These are phyloP conservation scores for Rosa rugosa DNA, from an alignment of 306 rosid species.

Conservation along the genomic window DNA sequence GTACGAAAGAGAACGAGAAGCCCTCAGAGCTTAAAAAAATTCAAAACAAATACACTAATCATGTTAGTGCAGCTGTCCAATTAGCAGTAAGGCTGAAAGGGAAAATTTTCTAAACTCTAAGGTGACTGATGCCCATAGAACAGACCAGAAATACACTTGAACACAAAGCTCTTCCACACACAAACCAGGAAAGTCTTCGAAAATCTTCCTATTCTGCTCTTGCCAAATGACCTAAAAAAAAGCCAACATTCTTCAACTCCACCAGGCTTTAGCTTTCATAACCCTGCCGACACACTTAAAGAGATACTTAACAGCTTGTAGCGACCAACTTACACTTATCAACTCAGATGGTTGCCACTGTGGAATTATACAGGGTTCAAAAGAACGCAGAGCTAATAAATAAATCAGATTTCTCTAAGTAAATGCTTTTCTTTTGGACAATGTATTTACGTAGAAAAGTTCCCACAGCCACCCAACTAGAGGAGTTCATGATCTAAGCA, in stretches of 20 bases:
- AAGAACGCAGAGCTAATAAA: not conserved
- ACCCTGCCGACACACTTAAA: too few species aligned
- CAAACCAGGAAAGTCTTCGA: not conserved
- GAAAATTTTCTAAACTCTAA: not conserved
- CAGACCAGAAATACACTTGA: not conserved
- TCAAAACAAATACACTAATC: not conserved
- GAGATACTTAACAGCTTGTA: not conserved
- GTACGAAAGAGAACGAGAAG: not conserved
- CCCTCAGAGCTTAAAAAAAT: not conserved
- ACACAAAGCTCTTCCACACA: not conserved
- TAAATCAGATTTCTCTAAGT: not conserved
- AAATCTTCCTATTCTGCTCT: not conserved
- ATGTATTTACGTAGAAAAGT: not conserved
- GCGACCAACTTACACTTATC: not conserved
- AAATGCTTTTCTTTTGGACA: not conserved
- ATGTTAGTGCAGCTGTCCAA: not conserved
- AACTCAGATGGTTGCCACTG: not conserved
- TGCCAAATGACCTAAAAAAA: not conserved
- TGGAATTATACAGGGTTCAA: not conserved
- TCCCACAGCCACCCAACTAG: not conserved
- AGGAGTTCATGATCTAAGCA: not conserved
- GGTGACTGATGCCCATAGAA: not conserved
- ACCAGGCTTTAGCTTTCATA: not conserved
- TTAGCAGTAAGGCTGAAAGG: not conserved
- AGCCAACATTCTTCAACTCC: not conserved